A percentile compares a stretch with the other conserved stretches of the same genome.
Evolutionary conservation across 2,329 filamentous ascomycete species (phyloP).

Genomic region (Monilinia laxa): DNA sequence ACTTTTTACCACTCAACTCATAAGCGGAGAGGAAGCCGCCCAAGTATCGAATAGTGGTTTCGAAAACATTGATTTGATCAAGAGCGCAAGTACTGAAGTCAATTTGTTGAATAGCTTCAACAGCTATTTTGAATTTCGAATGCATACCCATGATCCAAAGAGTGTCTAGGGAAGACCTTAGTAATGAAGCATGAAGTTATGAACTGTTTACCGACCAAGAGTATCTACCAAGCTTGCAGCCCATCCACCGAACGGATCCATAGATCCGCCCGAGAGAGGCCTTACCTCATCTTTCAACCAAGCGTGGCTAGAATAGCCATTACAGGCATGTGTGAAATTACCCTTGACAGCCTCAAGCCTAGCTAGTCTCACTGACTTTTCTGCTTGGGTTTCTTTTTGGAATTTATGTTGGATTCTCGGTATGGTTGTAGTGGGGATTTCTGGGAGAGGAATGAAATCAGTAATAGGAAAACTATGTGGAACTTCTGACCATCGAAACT

Average conservation of each 20-base stretch:
- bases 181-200: no score
- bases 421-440: conserved; percentile 16
- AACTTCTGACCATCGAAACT: conserved; percentile 19
- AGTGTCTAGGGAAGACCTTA: conserved; percentile 60
- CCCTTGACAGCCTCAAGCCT: conserved; percentile 31
- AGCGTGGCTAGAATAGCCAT: conserved; percentile 74
- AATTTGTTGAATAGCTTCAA: conserved; percentile 66
- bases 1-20: conserved; percentile 38
- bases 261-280: conserved; percentile 64
- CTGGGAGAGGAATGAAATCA: conserved; percentile 23
- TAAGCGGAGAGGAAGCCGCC: conserved; percentile 43
- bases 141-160: conserved; percentile 81
- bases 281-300: conserved; percentile 83
- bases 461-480: conserved; percentile 23
- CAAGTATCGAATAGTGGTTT: conserved; percentile 44
- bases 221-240: conserved; percentile 77
- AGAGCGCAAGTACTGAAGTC: conserved; percentile 32
- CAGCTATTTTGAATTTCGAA: conserved; percentile 63
- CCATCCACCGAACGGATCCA: conserved; percentile 87
- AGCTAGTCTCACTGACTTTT: conserved; percentile 23
- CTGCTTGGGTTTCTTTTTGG: conserved; percentile 21
- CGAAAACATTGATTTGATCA: conserved; percentile 41
- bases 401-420: conserved; percentile 34
- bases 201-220: conserved; percentile 8
- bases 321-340: conserved; percentile 56